Conservation (phyloP, 2,329 filamentous ascomycete genomes). For the Lachnellula cervina region DNA sequence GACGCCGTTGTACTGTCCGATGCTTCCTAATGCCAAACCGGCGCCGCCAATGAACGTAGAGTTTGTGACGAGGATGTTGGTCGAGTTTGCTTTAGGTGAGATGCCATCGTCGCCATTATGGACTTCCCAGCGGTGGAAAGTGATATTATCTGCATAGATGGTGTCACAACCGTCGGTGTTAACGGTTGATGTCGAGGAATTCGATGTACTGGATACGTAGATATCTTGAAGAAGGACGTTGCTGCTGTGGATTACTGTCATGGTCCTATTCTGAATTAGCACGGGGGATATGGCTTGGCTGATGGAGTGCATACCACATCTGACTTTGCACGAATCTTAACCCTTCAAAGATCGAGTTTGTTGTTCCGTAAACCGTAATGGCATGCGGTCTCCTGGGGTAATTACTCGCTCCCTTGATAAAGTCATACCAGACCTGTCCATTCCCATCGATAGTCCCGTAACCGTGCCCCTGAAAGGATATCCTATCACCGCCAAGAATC, state of each 20-base stretch:
- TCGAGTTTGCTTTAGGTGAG: slow-evolving; percentile 50
- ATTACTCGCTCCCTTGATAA: slow-evolving; percentile 40
- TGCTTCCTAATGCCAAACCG: slow-evolving; percentile 51
- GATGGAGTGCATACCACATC: slow-evolving; percentile 44
- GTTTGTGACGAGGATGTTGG: slow-evolving; percentile 47
- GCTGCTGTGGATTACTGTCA: slow-evolving; percentile 37
- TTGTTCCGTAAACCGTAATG: slow-evolving; percentile 46
- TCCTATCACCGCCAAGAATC: slow-evolving; percentile 48
- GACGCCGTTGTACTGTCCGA: slow-evolving; percentile 48
- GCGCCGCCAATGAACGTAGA: slow-evolving; percentile 44
- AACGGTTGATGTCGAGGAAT: slow-evolving; percentile 10
- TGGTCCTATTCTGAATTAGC: slow-evolving; percentile 32
- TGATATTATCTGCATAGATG: slow-evolving; percentile 47
- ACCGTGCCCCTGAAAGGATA: slow-evolving; percentile 46
- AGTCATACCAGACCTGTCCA: slow-evolving; percentile 56
- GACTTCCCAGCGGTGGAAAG: slow-evolving; percentile 44
- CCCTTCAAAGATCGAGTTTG: slow-evolving; percentile 43
- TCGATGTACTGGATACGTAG: slow-evolving; percentile 46
- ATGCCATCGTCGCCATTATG: slow-evolving; percentile 50
- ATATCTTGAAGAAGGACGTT: slow-evolving; percentile 46
- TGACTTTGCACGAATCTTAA: slow-evolving; percentile 51
- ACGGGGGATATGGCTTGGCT: background rate
- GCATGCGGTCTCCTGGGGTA: slow-evolving; percentile 45
- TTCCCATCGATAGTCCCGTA: slow-evolving; percentile 54
- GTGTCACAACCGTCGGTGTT: slow-evolving; percentile 45